Base-by-base conservation (phyloP, 2,329 filamentous ascomycete genomes). In the Epichloe glyceriae region DNA sequence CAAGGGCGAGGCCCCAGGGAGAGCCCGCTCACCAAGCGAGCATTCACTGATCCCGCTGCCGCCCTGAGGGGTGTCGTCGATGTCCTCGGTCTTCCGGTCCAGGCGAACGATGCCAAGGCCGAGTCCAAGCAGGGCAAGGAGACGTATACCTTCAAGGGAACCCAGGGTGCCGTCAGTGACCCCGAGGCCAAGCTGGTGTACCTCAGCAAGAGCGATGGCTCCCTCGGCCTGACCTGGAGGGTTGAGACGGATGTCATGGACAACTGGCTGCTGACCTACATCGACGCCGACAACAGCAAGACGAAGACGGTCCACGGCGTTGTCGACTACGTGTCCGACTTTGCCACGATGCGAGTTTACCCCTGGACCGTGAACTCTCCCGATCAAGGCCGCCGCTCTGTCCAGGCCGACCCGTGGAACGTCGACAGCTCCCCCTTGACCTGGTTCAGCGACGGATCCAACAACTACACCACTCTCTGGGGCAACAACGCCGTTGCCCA, bases 401-500 rank as follows among this genome's bases (percentile, higher is more conserved):
- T 30, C 26, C 26, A 30, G 26, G 8, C 26, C 7, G 26, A 30
- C 26, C 26, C 26, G 26, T 30, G 26, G 26, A 30, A 30, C 26
- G 7, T 30, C 26, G 26, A 30, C 26, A 30, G 26, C 26, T 30
- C 26, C 26, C 26, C 26, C 26, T 30, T 30, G 2, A 30, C 26
- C 26, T 30, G 26, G 26, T 30, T 30, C 26, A 7, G 26, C 45
- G 70, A 74, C 41, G 77, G 76, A 5, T 60, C 56, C 5, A 66
- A 57, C 26, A 69, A 65, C 38, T 81, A 74, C 62, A 74, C 70
- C 40, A 74, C 70, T 0, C 78, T 76, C 4, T 70, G 72, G 1
- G 79, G 79, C 40, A 82, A 82, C 67, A 82, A 82, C 56, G 78
- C 59, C 41, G 73, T 77, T 42, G 74, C 76, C 0, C 78, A 81